A percentile compares a stretch with the other conserved stretches of the same genome.
These are phyloP conservation scores for Aspergillus kassunensis DNA, from an alignment of 495 filamentous ascomycete species.

Conservation along the genomic window DNA sequence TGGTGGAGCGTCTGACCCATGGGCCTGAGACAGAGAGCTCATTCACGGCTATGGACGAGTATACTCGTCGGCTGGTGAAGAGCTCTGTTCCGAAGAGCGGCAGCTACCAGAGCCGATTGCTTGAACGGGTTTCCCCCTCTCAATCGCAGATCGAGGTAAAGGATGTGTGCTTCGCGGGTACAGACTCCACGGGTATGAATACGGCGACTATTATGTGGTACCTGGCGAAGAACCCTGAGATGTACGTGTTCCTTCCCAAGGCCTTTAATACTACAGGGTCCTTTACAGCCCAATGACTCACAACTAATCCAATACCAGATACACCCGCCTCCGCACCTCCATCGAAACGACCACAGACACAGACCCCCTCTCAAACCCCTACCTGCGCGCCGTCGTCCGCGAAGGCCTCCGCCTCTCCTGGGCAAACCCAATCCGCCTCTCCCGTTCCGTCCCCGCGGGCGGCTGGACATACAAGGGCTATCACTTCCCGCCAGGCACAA, in stretches of 20 bases:
- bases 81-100: constrained; percentile 20
- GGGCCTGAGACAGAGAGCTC: constrained; percentile 24
- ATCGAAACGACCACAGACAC: constrained; percentile 19
- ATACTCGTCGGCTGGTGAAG: constrained; percentile 31
- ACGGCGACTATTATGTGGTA: constrained; percentile 41
- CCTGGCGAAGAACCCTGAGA: constrained; percentile 36
- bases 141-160: constrained; percentile 47
- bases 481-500: constrained; percentile 39
- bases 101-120: constrained; percentile 46
- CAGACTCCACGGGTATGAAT: constrained; percentile 45
- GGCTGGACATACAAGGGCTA: constrained; percentile 36
- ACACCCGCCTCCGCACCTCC: constrained; percentile 32
- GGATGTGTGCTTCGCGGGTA: constrained; percentile 33
- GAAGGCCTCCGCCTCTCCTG: constrained; percentile 44
- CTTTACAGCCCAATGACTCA: too few relatives aligned
- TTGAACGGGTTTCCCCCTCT: constrained; percentile 31
- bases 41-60: constrained; percentile 35
- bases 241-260: constrained; percentile 34
- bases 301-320: too few relatives aligned
- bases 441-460: constrained; percentile 38
- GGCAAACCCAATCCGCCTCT: constrained; percentile 48
- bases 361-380: constrained; percentile 28
- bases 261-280: too few relatives aligned
- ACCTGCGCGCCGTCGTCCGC: constrained; percentile 39
- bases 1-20: constrained; percentile 22